Base-by-base conservation (phyloP, 2,329 filamentous ascomycete species). In the Apiospora aurea region DNA sequence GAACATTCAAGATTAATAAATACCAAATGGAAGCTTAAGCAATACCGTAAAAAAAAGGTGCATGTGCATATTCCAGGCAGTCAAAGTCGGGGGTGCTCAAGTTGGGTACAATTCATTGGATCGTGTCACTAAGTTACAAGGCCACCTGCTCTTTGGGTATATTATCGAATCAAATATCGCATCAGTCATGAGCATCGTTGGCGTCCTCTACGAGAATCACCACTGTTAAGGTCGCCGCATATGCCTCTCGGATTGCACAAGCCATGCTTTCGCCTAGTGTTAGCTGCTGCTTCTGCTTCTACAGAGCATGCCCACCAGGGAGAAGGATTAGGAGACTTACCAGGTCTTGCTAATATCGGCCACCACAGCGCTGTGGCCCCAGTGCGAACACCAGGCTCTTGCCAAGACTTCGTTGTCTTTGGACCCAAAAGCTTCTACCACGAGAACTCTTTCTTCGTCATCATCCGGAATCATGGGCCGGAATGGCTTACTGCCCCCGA, bases 401-500 rank as follows among this genome's bases (percentile, higher is more conserved):
- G 91, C 92, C 76, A 95, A 87, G 4, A 94, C 92, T 80, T 94
- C 93, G 75, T 94, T 94, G 80, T 94, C 93, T 68, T 85, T 85
- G 29, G 92, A 91, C 0, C 93, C 93, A 79, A 93, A 91, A 0
- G 92, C 91, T 81, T 94, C 91, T 18, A 94, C 86, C 5, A 92
- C 90, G 11, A 95, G 83, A 4, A 95, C 92, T 75, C 88, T 88
- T 75, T 92, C 91, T 38, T 89, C 84, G 71, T 91, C 89, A 71
- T 91, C 89, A 18, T 85, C 82, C 18, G 84, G 82, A 51, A 78
- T 76, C 70, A 46, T 76, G 49, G 14, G 72, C 71, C 71, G 76
- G 71, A 66, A 71, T 46, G 68, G 71, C 73, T 74, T 76, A 69
- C 76, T 77, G 18, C 74, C 74, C 11, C 73, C 74, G 10, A 75